These are phyloP conservation scores for Plectosphaerella sp. DNA, from an alignment of 2,329 filamentous ascomycete species.

Conservation along the genomic window DNA sequence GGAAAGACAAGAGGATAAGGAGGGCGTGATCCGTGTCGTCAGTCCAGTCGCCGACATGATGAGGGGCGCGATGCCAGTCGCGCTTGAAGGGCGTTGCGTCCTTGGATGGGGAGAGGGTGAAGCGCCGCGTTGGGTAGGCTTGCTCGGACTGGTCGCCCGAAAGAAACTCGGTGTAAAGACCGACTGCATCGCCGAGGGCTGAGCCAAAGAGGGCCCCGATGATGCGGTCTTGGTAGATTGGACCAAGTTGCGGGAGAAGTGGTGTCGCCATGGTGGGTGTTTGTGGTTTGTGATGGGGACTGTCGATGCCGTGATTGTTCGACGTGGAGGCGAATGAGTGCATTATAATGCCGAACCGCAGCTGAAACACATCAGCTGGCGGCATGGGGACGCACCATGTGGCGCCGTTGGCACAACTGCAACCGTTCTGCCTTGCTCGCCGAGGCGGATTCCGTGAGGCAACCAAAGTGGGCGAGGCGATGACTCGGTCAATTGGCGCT, in stretches of 20 bases:
- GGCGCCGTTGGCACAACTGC: no score
- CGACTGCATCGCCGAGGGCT: slow-evolving; percentile 49
- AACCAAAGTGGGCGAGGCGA: no score
- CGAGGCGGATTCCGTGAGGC: no score
- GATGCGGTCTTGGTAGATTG: slow-evolving; percentile 26
- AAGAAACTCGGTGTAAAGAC: slow-evolving; percentile 50
- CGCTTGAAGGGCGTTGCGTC: slow-evolving; percentile 33
- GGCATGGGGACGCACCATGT: no score
- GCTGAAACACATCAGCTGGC: no score
- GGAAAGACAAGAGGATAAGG: slow-evolving; percentile 41
- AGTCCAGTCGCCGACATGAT: slow-evolving; percentile 41
- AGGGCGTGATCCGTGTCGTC: slow-evolving; percentile 52
- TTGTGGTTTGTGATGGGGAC: background rate
- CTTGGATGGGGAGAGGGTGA: slow-evolving; percentile 30
- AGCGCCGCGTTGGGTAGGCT: slow-evolving; percentile 31
- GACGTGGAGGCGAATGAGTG: background rate
- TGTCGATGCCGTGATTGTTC: no score
- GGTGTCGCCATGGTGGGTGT: background rate
- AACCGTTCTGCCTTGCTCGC: no score
- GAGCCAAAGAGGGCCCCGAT: slow-evolving; percentile 43
- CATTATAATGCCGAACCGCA: background rate
- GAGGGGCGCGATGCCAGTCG: slow-evolving; percentile 40
- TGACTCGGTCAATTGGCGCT: no score
- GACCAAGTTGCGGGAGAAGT: background rate
- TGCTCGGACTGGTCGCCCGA: slow-evolving; percentile 24